Evolutionary conservation across 2,329 filamentous ascomycete genomes (phyloP), one percentile per base, ranked within the genome.

Genomic region (Laburnicola sp.): DNA sequence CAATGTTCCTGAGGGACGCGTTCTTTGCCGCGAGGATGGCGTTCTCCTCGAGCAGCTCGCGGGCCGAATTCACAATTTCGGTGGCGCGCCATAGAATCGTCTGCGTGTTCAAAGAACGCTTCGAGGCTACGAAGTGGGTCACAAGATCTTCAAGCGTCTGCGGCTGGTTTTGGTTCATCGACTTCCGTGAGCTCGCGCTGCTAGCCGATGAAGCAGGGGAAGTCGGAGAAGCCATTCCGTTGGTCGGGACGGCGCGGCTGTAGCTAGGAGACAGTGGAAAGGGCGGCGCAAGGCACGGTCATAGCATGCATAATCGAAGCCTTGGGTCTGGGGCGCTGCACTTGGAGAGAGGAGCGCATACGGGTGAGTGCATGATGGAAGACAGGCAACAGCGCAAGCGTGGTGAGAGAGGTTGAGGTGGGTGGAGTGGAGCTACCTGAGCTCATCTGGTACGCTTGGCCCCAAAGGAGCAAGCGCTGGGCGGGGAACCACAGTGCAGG

Each of bases 101-200:
- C 70, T 95, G 91, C 8, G 91, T 91, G 11, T 88, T 89, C 3
- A 97, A 82, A 1, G 92, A 92, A 38, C 90, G 85, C 71, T 97
- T 97, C 6, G 93, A 89, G 27, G 88, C 86, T 35, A 97, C 84
- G 31, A 97, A 86, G 74, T 96, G 86, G 46, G 85, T 83, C 49
- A 97, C 89, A 37, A 97, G 84, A 23, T 84, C 85, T 62, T 96
- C 90, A 65, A 96, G 82, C 23, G 72, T 72, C 28, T 76, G 75
- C 27, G 72, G 65, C 42, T 71, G 71, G 43, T 73, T 65, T 27
- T 64, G 58, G 38, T 66, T 56, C 38, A 60, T 38, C 3, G 65
- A 65, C 6, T 40, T 42, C 28, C 56, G 53, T 21, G 66, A 69
- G 50, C 60, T 60, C n/a, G 55, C 58, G 59, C 74, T 76, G 53